Conservation (phyloP, 73 alveolate genomes). For the Stentor roeselii region DNA sequence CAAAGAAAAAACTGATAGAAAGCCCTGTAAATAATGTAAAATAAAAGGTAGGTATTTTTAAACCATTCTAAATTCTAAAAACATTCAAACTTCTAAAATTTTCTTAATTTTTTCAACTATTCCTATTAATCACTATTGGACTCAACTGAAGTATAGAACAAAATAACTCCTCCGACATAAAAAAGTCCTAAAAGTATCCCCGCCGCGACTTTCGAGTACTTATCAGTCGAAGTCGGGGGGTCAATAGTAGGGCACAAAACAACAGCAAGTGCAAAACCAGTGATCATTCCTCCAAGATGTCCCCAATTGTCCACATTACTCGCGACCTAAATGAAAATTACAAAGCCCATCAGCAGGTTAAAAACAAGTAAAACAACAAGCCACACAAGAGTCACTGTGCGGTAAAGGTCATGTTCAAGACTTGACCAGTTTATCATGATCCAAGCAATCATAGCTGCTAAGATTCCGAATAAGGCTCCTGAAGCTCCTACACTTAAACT, state of each 20-base stretch:
- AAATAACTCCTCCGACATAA: neutral
- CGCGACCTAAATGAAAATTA: slow-evolving; percentile 15
- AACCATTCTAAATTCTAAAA: no score
- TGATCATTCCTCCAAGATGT: slow-evolving; percentile 25
- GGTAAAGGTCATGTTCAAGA: neutral
- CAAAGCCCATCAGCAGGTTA: slow-evolving; percentile 8
- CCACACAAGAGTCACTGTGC: slow-evolving; percentile 26
- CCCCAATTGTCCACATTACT: slow-evolving; percentile 26
- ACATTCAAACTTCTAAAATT: no score
- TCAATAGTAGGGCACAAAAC: neutral
- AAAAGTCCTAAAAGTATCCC: neutral
- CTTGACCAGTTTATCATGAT: slow-evolving; percentile 19
- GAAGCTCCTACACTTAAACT: slow-evolving; percentile 31
- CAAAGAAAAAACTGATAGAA: no score
- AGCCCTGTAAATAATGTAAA: no score
- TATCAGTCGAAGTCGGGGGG: neutral
- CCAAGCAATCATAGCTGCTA: slow-evolving; percentile 19
- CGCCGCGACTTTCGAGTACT: neutral
- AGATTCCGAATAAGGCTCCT: slow-evolving; percentile 14
- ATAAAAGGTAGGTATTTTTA: no score
- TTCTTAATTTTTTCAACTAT: no score
- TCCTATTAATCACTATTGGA: neutral
- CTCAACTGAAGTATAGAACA: neutral
- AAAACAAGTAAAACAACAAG: slow-evolving; percentile 12
- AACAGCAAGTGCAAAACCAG: neutral